Conservation (phyloP, 768 basidiomycete species). For the Boletus reticulatus region DNA sequence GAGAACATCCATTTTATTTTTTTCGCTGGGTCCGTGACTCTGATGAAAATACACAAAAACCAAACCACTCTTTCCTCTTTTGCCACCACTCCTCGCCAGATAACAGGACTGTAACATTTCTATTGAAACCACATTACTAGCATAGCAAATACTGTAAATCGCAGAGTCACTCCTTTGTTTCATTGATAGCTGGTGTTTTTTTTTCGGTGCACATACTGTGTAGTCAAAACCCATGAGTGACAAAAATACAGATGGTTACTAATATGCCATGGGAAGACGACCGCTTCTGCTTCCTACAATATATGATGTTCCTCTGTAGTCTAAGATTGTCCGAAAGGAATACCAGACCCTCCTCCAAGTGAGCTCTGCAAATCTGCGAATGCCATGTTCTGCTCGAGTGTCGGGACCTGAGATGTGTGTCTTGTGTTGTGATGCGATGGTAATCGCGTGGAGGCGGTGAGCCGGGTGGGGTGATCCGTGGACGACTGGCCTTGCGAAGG, state of each 20-base stretch:
- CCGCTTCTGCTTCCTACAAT: background rate
- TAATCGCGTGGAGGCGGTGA: constrained; percentile 22
- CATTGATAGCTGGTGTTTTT: constrained; percentile 13
- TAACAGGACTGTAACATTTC: constrained; percentile 29
- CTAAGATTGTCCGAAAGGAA: constrained; percentile 14
- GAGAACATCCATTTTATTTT: constrained; percentile 2
- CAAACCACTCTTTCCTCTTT: constrained; percentile 25
- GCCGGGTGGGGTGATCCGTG: constrained; percentile 26
- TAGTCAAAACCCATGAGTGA: constrained; percentile 13
- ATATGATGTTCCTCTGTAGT: background rate
- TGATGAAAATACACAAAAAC: constrained; percentile 18
- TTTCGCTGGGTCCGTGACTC: constrained; percentile 27
- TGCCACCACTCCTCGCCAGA: constrained; percentile 12
- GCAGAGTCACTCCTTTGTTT: constrained; percentile 29
- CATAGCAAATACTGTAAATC: constrained; percentile 28
- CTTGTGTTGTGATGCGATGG: no score
- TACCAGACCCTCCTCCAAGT: constrained; percentile 28
- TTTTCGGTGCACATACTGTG: constrained; percentile 24
- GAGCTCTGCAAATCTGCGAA: constrained; percentile 67
- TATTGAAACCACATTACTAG: constrained; percentile 22
- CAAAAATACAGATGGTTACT: constrained; percentile 11
- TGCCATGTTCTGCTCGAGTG: constrained; percentile 83
- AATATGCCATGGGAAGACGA: constrained; percentile 1
- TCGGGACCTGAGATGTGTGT: constrained; percentile 62
- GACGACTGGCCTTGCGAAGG: constrained; percentile 30